Evolutionary conservation across 2,329 filamentous ascomycete genomes (phyloP), one percentile per base, ranked within the genome.

Genomic region (Fusarium torreyae): DNA sequence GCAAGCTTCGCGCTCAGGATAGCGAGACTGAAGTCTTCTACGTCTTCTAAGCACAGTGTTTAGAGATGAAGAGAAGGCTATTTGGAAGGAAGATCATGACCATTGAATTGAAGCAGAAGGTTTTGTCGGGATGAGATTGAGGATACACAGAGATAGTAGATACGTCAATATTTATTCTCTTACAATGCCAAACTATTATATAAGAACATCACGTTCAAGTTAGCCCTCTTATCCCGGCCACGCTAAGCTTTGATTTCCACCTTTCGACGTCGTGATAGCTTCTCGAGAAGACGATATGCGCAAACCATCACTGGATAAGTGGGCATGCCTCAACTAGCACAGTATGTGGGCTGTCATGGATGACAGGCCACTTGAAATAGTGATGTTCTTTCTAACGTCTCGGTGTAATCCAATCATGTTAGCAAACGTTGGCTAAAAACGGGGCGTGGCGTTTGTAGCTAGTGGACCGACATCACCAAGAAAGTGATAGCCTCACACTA

Each of bases 1-100:
- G 69, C 57, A 79, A 78, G 71, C 70, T 78, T 28, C 69, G 71
- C n/a, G 60, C 66, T 15, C 60, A 60, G 17, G 70, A 78, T n/a
- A 68, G 67, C 3, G 65, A 74, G 43, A 69, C 68, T 4, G 71
- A 68, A 10, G 68, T 76, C 42, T 78, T 75, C 38, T 78, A 78
- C 36, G 76, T 78, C 20, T 77, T 75, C 57, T 78, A 62, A 60
- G 15, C 6, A 2, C 2, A 14, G n/a, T 5, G 22, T 40, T 11
- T 20, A 20, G 9, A 7, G 14, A 15, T 15, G 10, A 20, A 31
- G 10, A 13, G 28, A 13, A 31, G 1, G 10, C 10, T 3, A 31
- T 11, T 31, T 8, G 20, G 11, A 14, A 26, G 38, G 31, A 39
- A 15, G 6, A 14, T 5, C 11, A 42, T 26, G 3, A 22, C 18